These are phyloP conservation scores for Penicillium taxi DNA, from an alignment of 495 filamentous ascomycete genomes.

Conservation along the genomic window DNA sequence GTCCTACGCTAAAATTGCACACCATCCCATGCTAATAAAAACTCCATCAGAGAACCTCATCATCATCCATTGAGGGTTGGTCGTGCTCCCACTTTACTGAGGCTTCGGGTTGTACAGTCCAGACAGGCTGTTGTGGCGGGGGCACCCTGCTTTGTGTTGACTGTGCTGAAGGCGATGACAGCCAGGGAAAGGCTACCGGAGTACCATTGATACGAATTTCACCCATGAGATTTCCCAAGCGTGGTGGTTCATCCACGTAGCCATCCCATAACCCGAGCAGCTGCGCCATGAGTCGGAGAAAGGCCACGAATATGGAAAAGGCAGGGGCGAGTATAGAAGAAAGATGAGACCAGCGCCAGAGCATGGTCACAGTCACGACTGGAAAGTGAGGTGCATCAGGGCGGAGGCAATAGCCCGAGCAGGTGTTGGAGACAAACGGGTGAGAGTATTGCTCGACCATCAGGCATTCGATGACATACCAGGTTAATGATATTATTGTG, in stretches of 20 bases:
- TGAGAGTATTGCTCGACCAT: slow-evolving; percentile 59
- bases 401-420: slow-evolving; percentile 39
- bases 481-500: slow-evolving; percentile 38
- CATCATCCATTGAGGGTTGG: slow-evolving; percentile 27
- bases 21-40: too few relatives aligned
- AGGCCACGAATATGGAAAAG: slow-evolving; percentile 24
- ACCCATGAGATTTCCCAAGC: slow-evolving; percentile 21
- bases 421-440: slow-evolving; percentile 39
- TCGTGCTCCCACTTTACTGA: slow-evolving; percentile 11
- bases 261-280: slow-evolving; percentile 38
- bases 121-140: slow-evolving; percentile 9
- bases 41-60: slow-evolving; percentile 33
- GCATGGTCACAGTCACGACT: slow-evolving; percentile 39
- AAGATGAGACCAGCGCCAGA: slow-evolving; percentile 39
- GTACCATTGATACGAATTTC: slow-evolving; percentile 32
- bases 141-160: not conserved
- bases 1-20: too few relatives aligned
- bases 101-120: slow-evolving; percentile 17
- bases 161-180: slow-evolving; percentile 9
- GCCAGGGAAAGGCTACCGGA: slow-evolving; percentile 19
- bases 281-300: slow-evolving; percentile 28
- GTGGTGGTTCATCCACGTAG: slow-evolving; percentile 31
- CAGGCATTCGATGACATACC: slow-evolving; percentile 52
- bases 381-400: slow-evolving; percentile 41
- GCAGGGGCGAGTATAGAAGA: slow-evolving; percentile 25